Base-by-base conservation (phyloP, 805 yeast species). In the Suhomyces sp. region DNA sequence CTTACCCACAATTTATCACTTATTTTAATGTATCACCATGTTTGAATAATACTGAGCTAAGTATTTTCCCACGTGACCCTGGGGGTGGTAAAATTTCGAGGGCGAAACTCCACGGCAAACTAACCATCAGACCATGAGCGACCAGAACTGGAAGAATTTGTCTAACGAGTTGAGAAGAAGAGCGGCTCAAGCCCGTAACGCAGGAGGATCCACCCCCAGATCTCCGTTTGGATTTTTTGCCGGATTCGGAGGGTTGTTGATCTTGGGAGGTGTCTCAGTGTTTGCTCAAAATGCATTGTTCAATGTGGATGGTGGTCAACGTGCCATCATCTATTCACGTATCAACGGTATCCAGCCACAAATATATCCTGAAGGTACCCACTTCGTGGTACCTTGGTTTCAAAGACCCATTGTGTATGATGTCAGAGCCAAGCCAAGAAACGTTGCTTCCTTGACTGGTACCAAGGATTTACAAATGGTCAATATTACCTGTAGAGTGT, bases 401-500 rank as follows among this genome's bases (percentile, higher is more conserved):
- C 97, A 94, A 72, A 87, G 90, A 48, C 97, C 99, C 41, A 80
- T 91, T 48, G 83, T 91, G 49, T 94, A 88, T 71, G 98, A 94
- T 68, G 96, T 94, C 55, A 84, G 99, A 65, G 97, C 99, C 46
- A 93, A 90, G 69, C 99, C 99, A 54, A 85, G 97, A 73, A 91
- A 91, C 62, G 96, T 94, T 56, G 89, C 97, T 12, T 90, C 97
- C 24, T 81, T 96, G 64, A 94, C 99, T 1, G 99, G 99, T 60
- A 94, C 99, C 22, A 94, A 94, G 76, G 99, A 94, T 74, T 81
- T 94, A 68, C 99, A 94, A 77, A 94, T 94, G 99, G 99, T 94
- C 48, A 94, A 91, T 72, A 93, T 94, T 67, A 93, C 98, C n/a
- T 94, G 99, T 72, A 87, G 99, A 77, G 99, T 94, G 24, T 81